Evolutionary conservation across 371 early-diverging fungal genomes (phyloP).

Genomic region (Blakeslea trispora): DNA sequence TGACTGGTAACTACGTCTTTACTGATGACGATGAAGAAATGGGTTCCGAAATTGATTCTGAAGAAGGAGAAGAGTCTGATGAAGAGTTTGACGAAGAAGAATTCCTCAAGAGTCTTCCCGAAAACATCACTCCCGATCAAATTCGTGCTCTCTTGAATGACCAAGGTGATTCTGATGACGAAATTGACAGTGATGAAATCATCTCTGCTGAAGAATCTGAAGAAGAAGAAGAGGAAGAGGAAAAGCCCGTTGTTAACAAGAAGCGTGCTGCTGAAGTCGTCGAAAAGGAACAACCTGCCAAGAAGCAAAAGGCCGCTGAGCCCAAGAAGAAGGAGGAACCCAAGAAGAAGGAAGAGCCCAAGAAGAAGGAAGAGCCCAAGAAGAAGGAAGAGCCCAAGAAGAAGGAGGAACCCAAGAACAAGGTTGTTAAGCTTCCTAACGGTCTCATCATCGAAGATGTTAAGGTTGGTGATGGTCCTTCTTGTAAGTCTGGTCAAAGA

Average conservation of each 20-base stretch:
- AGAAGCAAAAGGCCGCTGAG: constrained; percentile 47
- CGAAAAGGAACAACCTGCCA: constrained; percentile 33
- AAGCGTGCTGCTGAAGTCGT: constrained; percentile 38
- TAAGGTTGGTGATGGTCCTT: constrained; percentile 73
- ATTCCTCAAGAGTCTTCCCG: constrained; percentile 19
- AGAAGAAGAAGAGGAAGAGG: constrained; percentile 37
- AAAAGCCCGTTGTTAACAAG: constrained; percentile 40
- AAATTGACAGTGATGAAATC: constrained; percentile 34
- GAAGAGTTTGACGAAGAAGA: constrained; percentile 53
- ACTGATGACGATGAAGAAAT: constrained; percentile 42
- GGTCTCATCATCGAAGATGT: constrained; percentile 86
- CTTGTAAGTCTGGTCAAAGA: constrained; percentile 81
- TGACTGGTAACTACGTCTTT: constrained; percentile 76
- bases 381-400: constrained; percentile 38
- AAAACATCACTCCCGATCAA: constrained; percentile 12
- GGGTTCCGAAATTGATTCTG: constrained; percentile 39
- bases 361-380: constrained; percentile 45
- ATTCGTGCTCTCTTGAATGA: constrained; percentile 11
- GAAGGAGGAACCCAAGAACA: constrained; percentile 42
- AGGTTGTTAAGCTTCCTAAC: constrained; percentile 55
- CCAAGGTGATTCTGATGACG: constrained; percentile 45
- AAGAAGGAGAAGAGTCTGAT: constrained; percentile 38
- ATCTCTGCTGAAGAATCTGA: constrained; percentile 43
- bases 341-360: constrained; percentile 33
- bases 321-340: constrained; percentile 44